Base-by-base conservation (phyloP, 352 stramenopile genomes). In the Stramenopiles sp. region DNA sequence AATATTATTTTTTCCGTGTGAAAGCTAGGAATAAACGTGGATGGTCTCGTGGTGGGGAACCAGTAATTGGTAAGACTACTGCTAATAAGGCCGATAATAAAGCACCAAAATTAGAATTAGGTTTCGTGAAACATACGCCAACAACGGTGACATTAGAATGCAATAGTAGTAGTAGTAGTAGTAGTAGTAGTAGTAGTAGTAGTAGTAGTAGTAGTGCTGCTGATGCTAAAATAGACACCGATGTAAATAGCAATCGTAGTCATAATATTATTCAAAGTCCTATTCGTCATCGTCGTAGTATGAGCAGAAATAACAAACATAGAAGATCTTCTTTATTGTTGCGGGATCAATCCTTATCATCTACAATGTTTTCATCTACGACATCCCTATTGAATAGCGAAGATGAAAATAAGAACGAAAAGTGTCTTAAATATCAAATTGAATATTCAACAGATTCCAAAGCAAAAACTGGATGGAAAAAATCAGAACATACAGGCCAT, bases 1-100 rank as follows among this genome's bases (percentile, higher is more conserved):
- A 31, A 33, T 33, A 76, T 20, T 76, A 76, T 76, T 76, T 76
- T 76, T 76, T 76, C 13, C 30, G 65, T 31, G 65, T 76, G 4
- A 76, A 76, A 13, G 65, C 65, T 7, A 31, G 65, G 13, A 76
- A 76, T 20, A 76, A 76, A 13, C 30, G 65, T 31, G 65, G 65
- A 20, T 76, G 65, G 65, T 13, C 4, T 13, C 65, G 65, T 31
- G 30, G 30, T 33, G 65, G 65, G 4, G 65, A 31, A 33, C 30
- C 65, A 7, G 31, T 33, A 4, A 31, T 76, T 76, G 65, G 65
- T 33, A 76, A 76, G 13, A 76, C 65, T 33, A 76, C 7, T 13
- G 4, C 38, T 13, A 53, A 53, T 13, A 53, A 53, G 38, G 13
- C 38, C 4, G 13, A 53, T 4, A 4, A 53, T 13, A 53, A 53